phyloP scores from a whole-genome alignment of 2,329 filamentous ascomycete genomes.

The Exophiala viscosa region DNA sequence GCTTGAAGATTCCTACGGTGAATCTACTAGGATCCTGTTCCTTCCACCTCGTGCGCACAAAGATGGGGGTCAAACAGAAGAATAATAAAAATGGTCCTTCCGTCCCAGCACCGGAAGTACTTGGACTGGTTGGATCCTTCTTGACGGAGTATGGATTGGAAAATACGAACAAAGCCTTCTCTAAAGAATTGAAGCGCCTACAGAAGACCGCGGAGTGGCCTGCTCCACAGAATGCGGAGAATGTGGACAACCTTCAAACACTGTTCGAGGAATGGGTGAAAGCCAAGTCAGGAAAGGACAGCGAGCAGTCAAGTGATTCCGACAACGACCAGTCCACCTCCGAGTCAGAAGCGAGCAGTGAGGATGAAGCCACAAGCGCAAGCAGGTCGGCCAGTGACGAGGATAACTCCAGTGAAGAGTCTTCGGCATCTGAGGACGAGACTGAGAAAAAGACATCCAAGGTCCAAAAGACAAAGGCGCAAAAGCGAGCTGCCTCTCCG shows the following conservation, averaged over 20 bases:
- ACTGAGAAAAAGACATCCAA: slow-evolving; percentile 36
- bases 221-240: not conserved
- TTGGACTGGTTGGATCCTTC: slow-evolving; percentile 65
- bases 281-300: slow-evolving; percentile 17
- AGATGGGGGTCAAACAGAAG: slow-evolving; percentile 23
- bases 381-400: slow-evolving; percentile 7
- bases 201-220: slow-evolving; percentile 43
- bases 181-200: slow-evolving; percentile 55
- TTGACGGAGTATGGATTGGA: slow-evolving; percentile 63
- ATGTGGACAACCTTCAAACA: slow-evolving; percentile 26
- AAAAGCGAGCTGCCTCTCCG: slow-evolving; percentile 25
- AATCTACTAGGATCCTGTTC: not conserved
- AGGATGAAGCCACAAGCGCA: slow-evolving; percentile 15
- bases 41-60: not conserved
- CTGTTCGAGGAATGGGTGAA: slow-evolving; percentile 26
- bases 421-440: slow-evolving; percentile 42
- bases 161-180: slow-evolving; percentile 59
- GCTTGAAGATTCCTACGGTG: too few relatives aligned
- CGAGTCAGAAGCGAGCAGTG: slow-evolving; percentile 17
- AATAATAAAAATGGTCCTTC: slow-evolving; percentile 30
- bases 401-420: slow-evolving; percentile 32
- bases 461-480: slow-evolving; percentile 33
- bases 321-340: too few relatives aligned
- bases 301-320: too few relatives aligned
- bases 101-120: slow-evolving; percentile 55